These are phyloP conservation scores for Jamesozyma jinghongensis DNA, from an alignment of 805 yeast genomes.

Conservation along the genomic window DNA sequence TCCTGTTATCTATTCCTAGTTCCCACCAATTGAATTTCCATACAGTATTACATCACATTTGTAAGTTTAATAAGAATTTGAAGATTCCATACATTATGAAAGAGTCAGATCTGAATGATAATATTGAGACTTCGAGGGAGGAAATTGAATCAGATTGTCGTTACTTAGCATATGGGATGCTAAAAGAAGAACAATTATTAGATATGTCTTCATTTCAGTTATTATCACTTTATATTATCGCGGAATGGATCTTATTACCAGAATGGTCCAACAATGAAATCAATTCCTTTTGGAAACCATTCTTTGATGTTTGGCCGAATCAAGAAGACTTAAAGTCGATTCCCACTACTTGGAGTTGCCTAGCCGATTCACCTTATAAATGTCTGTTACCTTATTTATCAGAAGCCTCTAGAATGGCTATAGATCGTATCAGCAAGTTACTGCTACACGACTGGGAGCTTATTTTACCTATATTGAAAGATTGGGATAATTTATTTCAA, in stretches of 20 bases:
- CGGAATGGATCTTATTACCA: conserved; percentile 25
- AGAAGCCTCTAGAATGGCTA: conserved; percentile 30
- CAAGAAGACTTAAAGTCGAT: conserved; percentile 41
- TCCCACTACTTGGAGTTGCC: conserved; percentile 55
- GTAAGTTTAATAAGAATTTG: conserved; percentile 25
- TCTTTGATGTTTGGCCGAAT: conserved; percentile 55
- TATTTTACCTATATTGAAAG: conserved; percentile 25
- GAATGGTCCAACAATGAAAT: conserved; percentile 12
- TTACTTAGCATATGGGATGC: conserved; percentile 25
- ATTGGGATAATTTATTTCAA: conserved; percentile 12
- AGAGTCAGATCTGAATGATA: conserved; percentile 1
- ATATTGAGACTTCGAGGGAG: not conserved
- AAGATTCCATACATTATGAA: conserved; percentile 6
- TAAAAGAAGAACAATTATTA: conserved; percentile 31
- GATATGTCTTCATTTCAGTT: conserved; percentile 52
- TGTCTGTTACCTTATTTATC: conserved; percentile 37
- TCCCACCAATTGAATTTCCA: conserved; percentile 49
- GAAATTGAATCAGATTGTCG: conserved; percentile 4
- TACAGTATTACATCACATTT: conserved; percentile 41
- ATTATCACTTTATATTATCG: conserved; percentile 36
- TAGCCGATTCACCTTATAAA: conserved; percentile 21
- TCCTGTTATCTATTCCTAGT: conserved; percentile 48
- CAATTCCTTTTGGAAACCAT: conserved; percentile 58
- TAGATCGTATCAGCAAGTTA: conserved; percentile 34
- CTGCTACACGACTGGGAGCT: conserved; percentile 39